Evolutionary conservation across 345 rosid species (phyloP).

Genomic region (Gossypium arboreum): DNA sequence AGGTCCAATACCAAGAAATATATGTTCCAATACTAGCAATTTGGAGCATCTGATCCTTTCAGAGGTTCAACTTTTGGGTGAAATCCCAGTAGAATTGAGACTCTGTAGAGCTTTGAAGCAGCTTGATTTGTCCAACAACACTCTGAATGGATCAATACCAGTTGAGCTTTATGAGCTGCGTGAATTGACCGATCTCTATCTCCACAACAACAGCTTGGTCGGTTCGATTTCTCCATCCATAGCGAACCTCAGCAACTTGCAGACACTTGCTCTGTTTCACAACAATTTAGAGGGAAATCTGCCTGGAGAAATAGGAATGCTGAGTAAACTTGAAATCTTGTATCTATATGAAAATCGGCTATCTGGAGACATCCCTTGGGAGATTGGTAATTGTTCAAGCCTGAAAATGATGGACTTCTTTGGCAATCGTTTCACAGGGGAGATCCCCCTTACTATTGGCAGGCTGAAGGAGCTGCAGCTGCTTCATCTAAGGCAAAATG

Average conservation of each 20-base stretch:
- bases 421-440: conserved; percentile 71
- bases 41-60: conserved; percentile 52
- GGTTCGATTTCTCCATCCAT: conserved; percentile 61
- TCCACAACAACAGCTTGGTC: conserved; percentile 81
- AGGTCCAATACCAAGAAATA: conserved; percentile 42
- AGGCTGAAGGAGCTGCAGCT: conserved; percentile 45
- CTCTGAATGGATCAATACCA: conserved; percentile 67
- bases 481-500: conserved; percentile 85
- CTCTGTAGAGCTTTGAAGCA: conserved; percentile 55
- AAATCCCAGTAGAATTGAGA: conserved; percentile 59
- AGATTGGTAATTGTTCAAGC: conserved; percentile 81
- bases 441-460: conserved; percentile 63
- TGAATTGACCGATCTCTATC: conserved; percentile 60
- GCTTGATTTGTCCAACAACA: conserved; percentile 80
- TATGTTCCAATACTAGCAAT: conserved; percentile 55
- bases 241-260: conserved; percentile 64
- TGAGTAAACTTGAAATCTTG: conserved; percentile 49
- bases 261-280: conserved; percentile 64
- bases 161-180: conserved; percentile 43
- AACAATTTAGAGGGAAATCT: conserved; percentile 65
- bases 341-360: conserved; percentile 73
- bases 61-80: conserved; percentile 55
- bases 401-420: conserved; percentile 72
- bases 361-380: conserved; percentile 64
- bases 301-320: conserved; percentile 62